Evolutionary conservation across 2,329 filamentous ascomycete species (phyloP).

Genomic region (Fusarium dlaminii): DNA sequence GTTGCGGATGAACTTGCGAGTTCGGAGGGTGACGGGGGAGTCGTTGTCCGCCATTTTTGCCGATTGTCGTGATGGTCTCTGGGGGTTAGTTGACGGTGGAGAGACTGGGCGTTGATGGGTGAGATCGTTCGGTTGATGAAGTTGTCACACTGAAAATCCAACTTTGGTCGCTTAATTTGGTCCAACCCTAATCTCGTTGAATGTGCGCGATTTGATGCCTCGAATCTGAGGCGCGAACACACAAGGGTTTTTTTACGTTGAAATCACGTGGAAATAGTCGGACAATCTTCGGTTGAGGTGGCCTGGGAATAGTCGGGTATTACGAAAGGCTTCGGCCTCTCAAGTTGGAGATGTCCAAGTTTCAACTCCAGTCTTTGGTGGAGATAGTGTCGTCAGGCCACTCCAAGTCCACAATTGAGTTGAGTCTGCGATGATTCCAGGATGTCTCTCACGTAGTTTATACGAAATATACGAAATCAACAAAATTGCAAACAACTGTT

Average conservation of each 20-base stretch:
- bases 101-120: slow-evolving; percentile 45
- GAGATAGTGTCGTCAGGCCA: slow-evolving; percentile 29
- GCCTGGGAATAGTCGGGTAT: slow-evolving; percentile 8
- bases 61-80: slow-evolving; percentile 54
- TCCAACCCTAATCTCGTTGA: slow-evolving; percentile 54
- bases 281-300: slow-evolving; percentile 19
- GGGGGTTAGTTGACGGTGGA: slow-evolving; percentile 45
- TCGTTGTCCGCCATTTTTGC: slow-evolving; percentile 89
- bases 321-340: neutral
- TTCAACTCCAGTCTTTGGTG: slow-evolving; percentile 35
- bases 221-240: slow-evolving; percentile 16
- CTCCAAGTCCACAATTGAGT: slow-evolving; percentile 21
- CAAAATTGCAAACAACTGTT: neutral
- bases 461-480: neutral
- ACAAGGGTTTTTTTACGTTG: slow-evolving; percentile 8
- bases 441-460: slow-evolving; percentile 14
- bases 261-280: slow-evolving; percentile 31
- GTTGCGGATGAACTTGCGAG: slow-evolving; percentile 99
- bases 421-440: slow-evolving; percentile 8
- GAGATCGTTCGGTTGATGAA: slow-evolving; percentile 47
- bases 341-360: slow-evolving; percentile 16
- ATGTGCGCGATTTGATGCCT: slow-evolving; percentile 28
- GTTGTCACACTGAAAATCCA: slow-evolving; percentile 50
- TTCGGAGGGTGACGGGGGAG: slow-evolving; percentile 84
- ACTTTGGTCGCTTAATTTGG: slow-evolving; percentile 55